Evolutionary conservation across 2,329 filamentous ascomycete genomes (phyloP).

Genomic region (Shiraia sp.): DNA sequence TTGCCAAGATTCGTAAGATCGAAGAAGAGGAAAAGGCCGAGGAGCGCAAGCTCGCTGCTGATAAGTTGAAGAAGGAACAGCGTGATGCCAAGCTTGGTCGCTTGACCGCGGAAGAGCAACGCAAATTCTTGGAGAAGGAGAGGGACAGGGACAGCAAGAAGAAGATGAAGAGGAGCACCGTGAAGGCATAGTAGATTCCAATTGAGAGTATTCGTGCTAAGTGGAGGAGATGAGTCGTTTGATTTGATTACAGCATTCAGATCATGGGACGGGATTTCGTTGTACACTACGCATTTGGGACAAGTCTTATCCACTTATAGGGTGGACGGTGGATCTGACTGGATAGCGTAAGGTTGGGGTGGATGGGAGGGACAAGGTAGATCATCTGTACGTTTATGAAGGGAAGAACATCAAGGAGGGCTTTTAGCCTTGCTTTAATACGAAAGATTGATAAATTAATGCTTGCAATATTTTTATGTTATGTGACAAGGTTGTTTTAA

Average conservation of each 20-base stretch:
- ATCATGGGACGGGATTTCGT: background rate
- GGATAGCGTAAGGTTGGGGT: too few relatives aligned
- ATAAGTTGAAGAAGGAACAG: slow-evolving; percentile 78
- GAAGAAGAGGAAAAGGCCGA: slow-evolving; percentile 73
- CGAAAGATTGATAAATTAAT: too few relatives aligned
- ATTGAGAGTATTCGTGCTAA: slow-evolving; percentile 36
- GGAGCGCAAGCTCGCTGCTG: slow-evolving; percentile 58
- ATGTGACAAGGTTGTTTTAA: too few relatives aligned
- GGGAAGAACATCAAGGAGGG: too few relatives aligned
- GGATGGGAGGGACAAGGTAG: too few relatives aligned
- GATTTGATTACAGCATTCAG: background rate
- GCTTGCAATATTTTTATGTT: too few relatives aligned
- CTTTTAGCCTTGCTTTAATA: too few relatives aligned
- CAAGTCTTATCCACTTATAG: too few relatives aligned
- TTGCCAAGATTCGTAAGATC: slow-evolving; percentile 76
- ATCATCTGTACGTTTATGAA: too few relatives aligned
- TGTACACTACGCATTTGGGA: background rate
- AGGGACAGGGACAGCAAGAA: slow-evolving; percentile 79
- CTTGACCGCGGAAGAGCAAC: slow-evolving; percentile 63
- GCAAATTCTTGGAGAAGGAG: slow-evolving; percentile 74
- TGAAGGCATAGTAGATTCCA: slow-evolving; percentile 45
- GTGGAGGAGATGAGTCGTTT: background rate
- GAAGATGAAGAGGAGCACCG: slow-evolving; percentile 65
- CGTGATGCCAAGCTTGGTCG: slow-evolving; percentile 71
- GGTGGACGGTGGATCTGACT: too few relatives aligned